Evolutionary conservation across 164 flowering plant genomes (phyloP).

Genomic region (Berberis vulgaris): DNA sequence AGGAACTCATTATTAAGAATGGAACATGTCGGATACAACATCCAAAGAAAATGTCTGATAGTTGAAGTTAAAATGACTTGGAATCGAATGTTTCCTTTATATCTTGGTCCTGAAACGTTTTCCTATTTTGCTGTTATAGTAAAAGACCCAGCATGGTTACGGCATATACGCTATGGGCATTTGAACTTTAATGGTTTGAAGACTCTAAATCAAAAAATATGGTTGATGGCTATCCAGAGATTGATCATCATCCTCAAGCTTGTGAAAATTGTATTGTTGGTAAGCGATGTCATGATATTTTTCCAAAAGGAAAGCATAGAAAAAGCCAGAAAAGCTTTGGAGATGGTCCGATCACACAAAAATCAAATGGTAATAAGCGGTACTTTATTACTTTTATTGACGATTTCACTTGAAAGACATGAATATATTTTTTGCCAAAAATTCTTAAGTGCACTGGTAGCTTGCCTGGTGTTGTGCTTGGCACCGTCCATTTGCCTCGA

Average conservation of each 20-base stretch:
- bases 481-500: no score
- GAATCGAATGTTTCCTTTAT: constrained; percentile 2
- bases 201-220: not conserved
- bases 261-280: not conserved
- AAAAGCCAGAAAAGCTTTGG: not conserved
- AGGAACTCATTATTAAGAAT: no score
- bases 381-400: no score
- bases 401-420: no score
- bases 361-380: no score
- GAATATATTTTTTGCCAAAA: no score
- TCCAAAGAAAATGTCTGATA: no score
- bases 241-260: not conserved
- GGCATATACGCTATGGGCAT: not conserved
- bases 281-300: not conserved
- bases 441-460: no score
- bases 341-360: not conserved
- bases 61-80: no score
- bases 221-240: not conserved
- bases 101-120: not conserved
- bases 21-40: no score
- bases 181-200: not conserved
- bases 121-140: not conserved
- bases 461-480: no score
- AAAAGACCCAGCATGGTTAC: constrained; percentile 1
- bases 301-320: not conserved